phyloP scores from a whole-genome alignment of 441 rosid species.

The Bocquillonia castaneifolia region DNA sequence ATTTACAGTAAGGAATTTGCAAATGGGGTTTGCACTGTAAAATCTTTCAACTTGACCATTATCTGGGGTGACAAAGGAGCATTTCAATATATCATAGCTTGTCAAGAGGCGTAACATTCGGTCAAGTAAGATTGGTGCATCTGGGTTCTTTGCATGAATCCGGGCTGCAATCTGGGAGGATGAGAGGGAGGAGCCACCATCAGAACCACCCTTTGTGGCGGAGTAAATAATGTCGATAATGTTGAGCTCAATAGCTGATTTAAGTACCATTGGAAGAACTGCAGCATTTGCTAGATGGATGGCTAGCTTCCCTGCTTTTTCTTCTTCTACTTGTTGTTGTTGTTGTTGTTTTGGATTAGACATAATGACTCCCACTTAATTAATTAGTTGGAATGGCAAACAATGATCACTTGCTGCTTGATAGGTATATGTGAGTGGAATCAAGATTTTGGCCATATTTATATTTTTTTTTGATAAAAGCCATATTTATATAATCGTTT shows the following conservation, averaged over 20 bases:
- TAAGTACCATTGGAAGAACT: conserved; percentile 59
- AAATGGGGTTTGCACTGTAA: conserved; percentile 44
- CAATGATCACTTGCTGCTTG: no score
- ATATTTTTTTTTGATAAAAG: no score
- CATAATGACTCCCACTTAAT: no score
- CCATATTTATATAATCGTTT: no score
- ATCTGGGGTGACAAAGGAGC: conserved; percentile 29
- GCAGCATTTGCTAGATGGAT: conserved; percentile 48
- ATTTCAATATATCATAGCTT: conserved; percentile 43
- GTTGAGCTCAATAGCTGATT: conserved; percentile 56
- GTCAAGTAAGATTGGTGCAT: conserved; percentile 56
- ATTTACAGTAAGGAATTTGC: conserved; percentile 47
- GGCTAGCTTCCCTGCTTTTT: conserved; percentile 47
- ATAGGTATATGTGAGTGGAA: no score
- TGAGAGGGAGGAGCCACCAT: conserved; percentile 35
- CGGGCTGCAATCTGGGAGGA: conserved; percentile 38
- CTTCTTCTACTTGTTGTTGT: conserved; percentile 26
- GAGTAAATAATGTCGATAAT: conserved; percentile 49
- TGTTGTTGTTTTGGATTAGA: not conserved
- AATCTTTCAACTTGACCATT: conserved; percentile 43
- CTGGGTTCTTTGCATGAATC: conserved; percentile 46
- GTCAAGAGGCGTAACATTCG: conserved; percentile 54
- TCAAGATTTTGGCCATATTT: no score
- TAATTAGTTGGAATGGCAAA: no score
- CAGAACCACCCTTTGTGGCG: conserved; percentile 37